phyloP scores from a whole-genome alignment of 306 rosid genomes.

The Quercus robur region DNA sequence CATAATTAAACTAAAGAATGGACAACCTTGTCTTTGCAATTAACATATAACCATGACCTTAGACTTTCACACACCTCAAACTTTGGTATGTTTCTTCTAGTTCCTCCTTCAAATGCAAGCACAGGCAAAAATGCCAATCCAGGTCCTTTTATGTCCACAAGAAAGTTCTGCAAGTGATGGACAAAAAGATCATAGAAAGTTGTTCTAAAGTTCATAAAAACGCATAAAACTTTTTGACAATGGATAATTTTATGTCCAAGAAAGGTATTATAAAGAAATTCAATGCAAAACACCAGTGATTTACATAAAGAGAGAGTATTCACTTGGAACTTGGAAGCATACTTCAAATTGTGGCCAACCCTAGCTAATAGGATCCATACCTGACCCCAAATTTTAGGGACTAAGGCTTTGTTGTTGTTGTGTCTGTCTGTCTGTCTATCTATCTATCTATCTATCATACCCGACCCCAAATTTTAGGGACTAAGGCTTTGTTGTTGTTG shows the following conservation, averaged over 20 bases:
- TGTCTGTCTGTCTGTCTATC: too few relatives aligned
- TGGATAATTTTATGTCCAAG: background rate
- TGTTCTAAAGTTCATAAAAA: background rate
- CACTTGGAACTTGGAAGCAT: background rate
- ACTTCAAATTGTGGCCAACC: too few relatives aligned
- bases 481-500: too few relatives aligned
- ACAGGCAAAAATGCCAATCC: constrained; percentile 76
- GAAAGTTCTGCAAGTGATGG: constrained; percentile 60
- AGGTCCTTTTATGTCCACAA: constrained; percentile 90
- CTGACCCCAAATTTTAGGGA: too few relatives aligned
- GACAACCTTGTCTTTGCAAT: too few relatives aligned
- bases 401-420: too few relatives aligned
- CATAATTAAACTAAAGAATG: too few relatives aligned
- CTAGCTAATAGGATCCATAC: too few relatives aligned
- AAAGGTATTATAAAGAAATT: background rate
- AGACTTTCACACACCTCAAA: constrained; percentile 57
- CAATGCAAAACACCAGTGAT: background rate
- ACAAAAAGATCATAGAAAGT: background rate
- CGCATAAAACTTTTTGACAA: background rate
- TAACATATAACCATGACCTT: too few relatives aligned
- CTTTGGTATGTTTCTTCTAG: constrained; percentile 90
- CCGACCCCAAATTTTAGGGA: too few relatives aligned
- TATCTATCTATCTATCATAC: too few relatives aligned
- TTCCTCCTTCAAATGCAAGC: constrained; percentile 99
- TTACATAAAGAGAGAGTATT: background rate